Evolutionary conservation across 2,329 filamentous ascomycete genomes (phyloP), one percentile per base, ranked within the genome.

Genomic region (Apiospora phragmitis): DNA sequence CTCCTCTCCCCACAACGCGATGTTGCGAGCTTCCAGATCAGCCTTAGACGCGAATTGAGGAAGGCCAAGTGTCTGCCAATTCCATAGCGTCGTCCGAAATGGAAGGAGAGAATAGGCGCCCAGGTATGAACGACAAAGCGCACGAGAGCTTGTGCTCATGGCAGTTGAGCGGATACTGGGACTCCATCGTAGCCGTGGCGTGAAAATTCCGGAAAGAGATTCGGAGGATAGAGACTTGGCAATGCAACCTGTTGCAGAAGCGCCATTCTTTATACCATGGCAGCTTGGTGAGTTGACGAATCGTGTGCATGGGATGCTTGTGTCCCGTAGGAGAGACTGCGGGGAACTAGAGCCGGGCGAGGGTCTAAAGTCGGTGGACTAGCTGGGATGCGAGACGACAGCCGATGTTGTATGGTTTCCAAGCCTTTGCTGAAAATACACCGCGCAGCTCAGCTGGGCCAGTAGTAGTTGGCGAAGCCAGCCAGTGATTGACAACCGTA

Each of bases 11-110:
- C 67, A 73, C 70, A 70, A 49, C 65, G 70, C 67, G 70, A 72
- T 67, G 62, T 67, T 71, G 70, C 62, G 70, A 74, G 70, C 74
- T 76, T 74, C 73, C 76, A 38, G 47, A 74, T 73, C 45, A 67
- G 72, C 71, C 12, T 70, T 71, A 73, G 72, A 47, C 70, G 49
- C 32, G 35, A 68, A 24, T 35, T n/a, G 55, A 38, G 14, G 55
- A n/a, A 12, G 32, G 1, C 24, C 32, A 62, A 38, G 32, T 62
- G 29, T 32, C 55, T 62, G 55, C 55, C 55, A 62, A 62, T 62
- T 62, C 11, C 55, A 62, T 62, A 38, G 55, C 29, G 55, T n/a
- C 55, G 55, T 62, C 55, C 55, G 55, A 38, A 62, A 38, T 62
- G 55, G 55, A 32, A 62, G 55, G 55, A 62, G 55, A 62, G 1